Percentiles rank a stretch among this genome's conserved stretches.
These are phyloP conservation scores for Aspergillus sp. DNA, from an alignment of 2,329 filamentous ascomycete species.

Conservation along the genomic window DNA sequence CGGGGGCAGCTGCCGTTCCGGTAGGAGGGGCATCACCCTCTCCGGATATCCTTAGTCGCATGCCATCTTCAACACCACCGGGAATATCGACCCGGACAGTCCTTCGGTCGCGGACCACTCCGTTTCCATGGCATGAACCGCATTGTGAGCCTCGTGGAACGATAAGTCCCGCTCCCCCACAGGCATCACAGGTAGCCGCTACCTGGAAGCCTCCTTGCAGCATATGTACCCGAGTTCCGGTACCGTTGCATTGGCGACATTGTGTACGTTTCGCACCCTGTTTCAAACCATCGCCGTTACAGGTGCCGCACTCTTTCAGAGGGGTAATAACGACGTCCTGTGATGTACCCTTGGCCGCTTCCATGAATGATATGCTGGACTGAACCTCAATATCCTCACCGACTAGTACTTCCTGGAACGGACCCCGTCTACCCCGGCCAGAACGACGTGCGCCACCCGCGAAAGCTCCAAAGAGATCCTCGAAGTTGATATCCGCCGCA, in stretches of 20 bases:
- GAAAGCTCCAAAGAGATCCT: slow-evolving; percentile 91
- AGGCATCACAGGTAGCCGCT: slow-evolving; percentile 81
- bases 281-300: slow-evolving; percentile 81
- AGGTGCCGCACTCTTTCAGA: slow-evolving; percentile 76
- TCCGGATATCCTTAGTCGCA: slow-evolving; percentile 80
- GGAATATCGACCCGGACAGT: slow-evolving; percentile 89
- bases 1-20: slow-evolving; percentile 64
- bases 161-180: slow-evolving; percentile 73
- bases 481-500: slow-evolving; percentile 85
- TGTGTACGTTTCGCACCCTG: slow-evolving; percentile 68
- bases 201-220: slow-evolving; percentile 96
- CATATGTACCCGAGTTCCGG: slow-evolving; percentile 81
- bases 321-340: slow-evolving; percentile 89
- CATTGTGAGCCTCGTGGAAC: slow-evolving; percentile 82
- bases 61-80: slow-evolving; percentile 92
- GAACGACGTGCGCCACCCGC: slow-evolving; percentile 59
- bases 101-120: slow-evolving; percentile 78
- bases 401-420: slow-evolving; percentile 81
- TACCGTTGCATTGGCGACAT: slow-evolving; percentile 81
- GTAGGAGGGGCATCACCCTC: slow-evolving; percentile 86
- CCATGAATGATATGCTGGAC: slow-evolving; percentile 90
- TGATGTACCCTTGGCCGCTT: slow-evolving; percentile 85
- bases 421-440: slow-evolving; percentile 57
- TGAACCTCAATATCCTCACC: slow-evolving; percentile 96
- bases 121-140: slow-evolving; percentile 73